Conservation (phyloP, 495 filamentous ascomycete species). For the Achaetomiella virescens region DNA sequence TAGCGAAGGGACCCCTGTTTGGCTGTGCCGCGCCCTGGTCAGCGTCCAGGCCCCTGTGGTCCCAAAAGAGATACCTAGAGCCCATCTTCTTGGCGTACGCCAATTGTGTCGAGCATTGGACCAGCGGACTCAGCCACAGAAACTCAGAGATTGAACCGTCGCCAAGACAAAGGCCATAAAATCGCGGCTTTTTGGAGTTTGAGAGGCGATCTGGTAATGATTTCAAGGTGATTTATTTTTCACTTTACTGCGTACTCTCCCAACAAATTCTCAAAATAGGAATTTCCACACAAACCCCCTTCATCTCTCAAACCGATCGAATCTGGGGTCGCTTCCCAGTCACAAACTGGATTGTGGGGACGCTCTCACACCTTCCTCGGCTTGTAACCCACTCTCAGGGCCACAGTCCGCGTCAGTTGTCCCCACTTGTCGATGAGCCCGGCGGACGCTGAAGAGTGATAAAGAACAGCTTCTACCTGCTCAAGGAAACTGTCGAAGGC, state of each 20-base stretch:
- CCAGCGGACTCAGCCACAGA: not conserved
- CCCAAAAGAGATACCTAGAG: not conserved
- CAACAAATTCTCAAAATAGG: not conserved
- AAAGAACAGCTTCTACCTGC: too few relatives aligned
- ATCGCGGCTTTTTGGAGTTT: too few relatives aligned
- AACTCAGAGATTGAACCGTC: not conserved
- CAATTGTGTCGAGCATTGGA: not conserved
- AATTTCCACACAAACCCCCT: not conserved
- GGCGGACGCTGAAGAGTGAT: too few relatives aligned
- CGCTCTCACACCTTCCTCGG: not conserved
- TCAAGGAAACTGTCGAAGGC: too few relatives aligned
- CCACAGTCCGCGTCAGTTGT: slow-evolving; percentile 4
- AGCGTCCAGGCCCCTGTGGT: not conserved
- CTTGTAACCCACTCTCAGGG: not conserved
- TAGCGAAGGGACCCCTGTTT: slow-evolving; percentile 16
- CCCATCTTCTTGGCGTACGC: not conserved
- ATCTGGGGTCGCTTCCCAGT: too few relatives aligned
- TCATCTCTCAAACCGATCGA: slow-evolving; percentile 1
- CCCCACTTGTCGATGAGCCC: not conserved
- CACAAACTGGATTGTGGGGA: not conserved
- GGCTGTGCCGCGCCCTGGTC: slow-evolving; percentile 4
- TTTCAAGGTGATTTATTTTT: too few relatives aligned
- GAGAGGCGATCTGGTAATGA: too few relatives aligned
- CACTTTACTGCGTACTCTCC: not conserved
- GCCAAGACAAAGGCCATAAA: slow-evolving; percentile 7